Evolutionary conservation across 176 grass and related monocot species (phyloP).

Genomic region (Zea mays): Zm-B73-REFERENCE-NAM-5.0 NC_050103.1:172707501-172708000

Average conservation of each 20-base stretch:
- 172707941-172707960: constrained; percentile 13
- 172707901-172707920: constrained; percentile 16
- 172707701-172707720: constrained; percentile 32
- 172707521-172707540: constrained; percentile 5
- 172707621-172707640: constrained; percentile 90
- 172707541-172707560: constrained; percentile 29
- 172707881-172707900: neutral
- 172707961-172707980: constrained; percentile 3
- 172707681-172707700: constrained; percentile 56
- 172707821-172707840: neutral
- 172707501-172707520: constrained; percentile 59
- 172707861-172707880: neutral
- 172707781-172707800: constrained; percentile 24
- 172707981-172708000: neutral
- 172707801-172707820: neutral
- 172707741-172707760: constrained; percentile 1
- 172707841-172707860: neutral
- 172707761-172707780: constrained; percentile 10
- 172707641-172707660: constrained; percentile 94
- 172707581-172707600: constrained; percentile 97
- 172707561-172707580: constrained; percentile 34
- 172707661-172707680: constrained; percentile 79
- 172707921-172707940: constrained; percentile 10
- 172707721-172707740: constrained; percentile 22
- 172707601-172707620: constrained; percentile 73